These are phyloP conservation scores for Mucor irregularis DNA, from an alignment of 371 early-diverging fungal genomes.

Conservation along the genomic window DNA sequence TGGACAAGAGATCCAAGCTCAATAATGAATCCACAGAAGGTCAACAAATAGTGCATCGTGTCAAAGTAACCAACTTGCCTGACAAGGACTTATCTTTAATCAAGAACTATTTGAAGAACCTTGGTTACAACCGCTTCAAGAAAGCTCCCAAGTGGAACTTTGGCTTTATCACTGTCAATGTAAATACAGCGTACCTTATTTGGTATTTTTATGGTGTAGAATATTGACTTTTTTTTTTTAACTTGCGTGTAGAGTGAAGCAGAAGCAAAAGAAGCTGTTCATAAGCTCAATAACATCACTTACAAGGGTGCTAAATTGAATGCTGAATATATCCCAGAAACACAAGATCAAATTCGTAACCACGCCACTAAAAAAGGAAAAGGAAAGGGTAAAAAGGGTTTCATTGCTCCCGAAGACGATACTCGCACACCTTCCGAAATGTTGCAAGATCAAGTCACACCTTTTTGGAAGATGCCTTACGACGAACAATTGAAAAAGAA, in stretches of 20 bases:
- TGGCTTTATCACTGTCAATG: constrained; percentile 47
- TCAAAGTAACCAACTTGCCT: constrained; percentile 43
- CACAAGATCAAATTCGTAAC: constrained; percentile 26
- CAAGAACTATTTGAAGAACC: constrained; percentile 28
- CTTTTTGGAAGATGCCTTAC: constrained; percentile 55
- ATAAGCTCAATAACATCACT: constrained; percentile 34
- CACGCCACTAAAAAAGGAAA: constrained; percentile 15
- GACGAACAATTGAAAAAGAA: constrained; percentile 45
- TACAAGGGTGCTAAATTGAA: constrained; percentile 40
- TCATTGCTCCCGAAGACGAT: constrained; percentile 32
- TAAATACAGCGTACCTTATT: constrained; percentile 13
- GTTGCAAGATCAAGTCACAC: constrained; percentile 76
- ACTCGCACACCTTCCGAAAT: constrained; percentile 58
- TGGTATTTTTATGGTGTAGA: background rate
- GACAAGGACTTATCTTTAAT: constrained; percentile 19
- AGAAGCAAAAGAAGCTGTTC: constrained; percentile 34
- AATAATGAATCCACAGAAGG: too few species aligned
- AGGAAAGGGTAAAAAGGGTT: constrained; percentile 10
- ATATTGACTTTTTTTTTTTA: background rate
- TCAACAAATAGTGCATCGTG: constrained; percentile 21
- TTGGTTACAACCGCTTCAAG: constrained; percentile 36
- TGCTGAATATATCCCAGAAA: constrained; percentile 27
- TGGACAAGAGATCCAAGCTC: constrained; percentile 15
- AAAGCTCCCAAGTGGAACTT: constrained; percentile 52
- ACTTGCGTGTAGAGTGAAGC: constrained; percentile 46